Percentiles rank a stretch among this genome's conserved stretches.
Evolutionary conservation across 2,329 filamentous ascomycete genomes (phyloP).

Genomic region (Nemania sp.): DNA sequence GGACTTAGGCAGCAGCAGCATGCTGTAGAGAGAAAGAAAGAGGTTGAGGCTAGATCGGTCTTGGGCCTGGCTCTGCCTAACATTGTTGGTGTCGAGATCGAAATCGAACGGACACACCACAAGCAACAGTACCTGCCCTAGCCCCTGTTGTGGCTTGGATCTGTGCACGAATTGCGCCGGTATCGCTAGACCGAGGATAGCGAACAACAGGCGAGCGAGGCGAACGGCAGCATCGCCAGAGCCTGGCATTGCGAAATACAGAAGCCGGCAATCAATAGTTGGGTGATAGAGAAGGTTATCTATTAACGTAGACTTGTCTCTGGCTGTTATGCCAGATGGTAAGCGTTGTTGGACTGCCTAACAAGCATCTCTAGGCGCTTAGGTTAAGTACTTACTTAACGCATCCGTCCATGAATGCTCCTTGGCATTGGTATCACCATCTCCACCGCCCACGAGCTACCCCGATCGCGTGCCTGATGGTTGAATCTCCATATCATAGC

Average conservation of each 20-base stretch:
- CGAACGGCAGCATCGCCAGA: not conserved
- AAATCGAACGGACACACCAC: not conserved
- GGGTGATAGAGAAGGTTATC: too few species aligned
- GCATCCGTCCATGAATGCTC: not conserved
- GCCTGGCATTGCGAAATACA: not conserved
- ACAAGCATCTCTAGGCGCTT: not conserved
- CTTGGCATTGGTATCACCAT: conserved; percentile 5
- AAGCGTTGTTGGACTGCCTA: not conserved
- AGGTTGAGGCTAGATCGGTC: not conserved
- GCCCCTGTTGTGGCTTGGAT: conserved; percentile 4
- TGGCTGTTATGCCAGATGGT: too few species aligned
- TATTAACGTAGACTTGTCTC: too few species aligned
- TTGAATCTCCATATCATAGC: too few species aligned
- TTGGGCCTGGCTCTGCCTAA: not conserved
- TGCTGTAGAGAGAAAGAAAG: not conserved
- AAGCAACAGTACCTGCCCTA: conserved; percentile 5
- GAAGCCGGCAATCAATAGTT: too few species aligned
- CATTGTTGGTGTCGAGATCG: not conserved
- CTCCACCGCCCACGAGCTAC: not conserved
- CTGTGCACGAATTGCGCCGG: conserved; percentile 11
- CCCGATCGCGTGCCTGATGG: too few species aligned
- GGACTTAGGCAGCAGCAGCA: not conserved
- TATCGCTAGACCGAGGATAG: conserved; percentile 14
- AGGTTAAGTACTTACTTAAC: too few species aligned
- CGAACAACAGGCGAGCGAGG: too few species aligned